Percentiles rank a stretch among this genome's conserved stretches.
phyloP scores from a whole-genome alignment of 257 asterid genomes.

The Solanum megistacrolobum region DNA sequence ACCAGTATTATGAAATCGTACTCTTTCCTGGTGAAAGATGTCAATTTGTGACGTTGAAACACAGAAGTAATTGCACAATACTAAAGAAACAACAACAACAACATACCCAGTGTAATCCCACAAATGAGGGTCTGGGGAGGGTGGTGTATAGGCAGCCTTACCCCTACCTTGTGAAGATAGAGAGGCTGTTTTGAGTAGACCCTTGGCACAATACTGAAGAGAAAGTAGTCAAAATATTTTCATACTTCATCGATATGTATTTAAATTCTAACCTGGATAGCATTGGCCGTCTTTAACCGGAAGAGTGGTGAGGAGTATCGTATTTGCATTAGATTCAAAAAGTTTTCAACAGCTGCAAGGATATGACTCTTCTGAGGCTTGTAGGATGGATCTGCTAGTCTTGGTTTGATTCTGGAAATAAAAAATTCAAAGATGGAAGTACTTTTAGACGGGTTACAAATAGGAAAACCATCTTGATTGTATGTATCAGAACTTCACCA shows the following conservation, averaged over 20 bases:
- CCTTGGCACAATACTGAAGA: neutral
- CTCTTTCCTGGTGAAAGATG: constrained; percentile 51
- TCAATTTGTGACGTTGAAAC: neutral
- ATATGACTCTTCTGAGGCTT: constrained; percentile 69
- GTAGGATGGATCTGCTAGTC: constrained; percentile 67
- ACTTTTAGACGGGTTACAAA: neutral
- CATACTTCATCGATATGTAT: neutral
- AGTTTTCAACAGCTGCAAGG: constrained; percentile 68
- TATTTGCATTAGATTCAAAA: constrained; percentile 46
- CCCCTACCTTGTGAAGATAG: neutral
- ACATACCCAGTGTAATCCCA: neutral
- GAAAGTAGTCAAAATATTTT: neutral
- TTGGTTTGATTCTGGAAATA: constrained; percentile 59
- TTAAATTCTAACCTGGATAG: constrained; percentile 54
- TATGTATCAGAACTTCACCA: neutral
- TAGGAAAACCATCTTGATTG: neutral
- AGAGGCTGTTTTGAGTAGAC: neutral
- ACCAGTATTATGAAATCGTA: constrained; percentile 78
- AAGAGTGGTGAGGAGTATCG: constrained; percentile 95
- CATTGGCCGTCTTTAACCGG: constrained; percentile 59
- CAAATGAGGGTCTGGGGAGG: neutral
- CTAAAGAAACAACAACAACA: neutral
- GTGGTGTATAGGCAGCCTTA: neutral
- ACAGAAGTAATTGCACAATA: neutral
- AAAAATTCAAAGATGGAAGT: neutral